A percentile compares a stretch with the other conserved stretches of the same genome.
These are phyloP conservation scores for Jamesozyma piceae DNA, from an alignment of 805 yeast genomes.

Conservation along the genomic window DNA sequence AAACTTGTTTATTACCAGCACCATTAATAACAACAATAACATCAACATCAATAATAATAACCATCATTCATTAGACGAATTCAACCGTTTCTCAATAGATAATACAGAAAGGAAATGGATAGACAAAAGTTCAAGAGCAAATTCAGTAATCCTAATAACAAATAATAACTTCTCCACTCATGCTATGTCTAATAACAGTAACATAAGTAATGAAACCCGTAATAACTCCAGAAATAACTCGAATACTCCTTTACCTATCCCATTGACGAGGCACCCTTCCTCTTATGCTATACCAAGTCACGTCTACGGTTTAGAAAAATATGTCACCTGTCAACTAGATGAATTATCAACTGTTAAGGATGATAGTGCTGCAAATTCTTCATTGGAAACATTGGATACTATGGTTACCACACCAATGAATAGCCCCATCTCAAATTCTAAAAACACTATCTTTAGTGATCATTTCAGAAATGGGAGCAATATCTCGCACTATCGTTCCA, in stretches of 20 bases:
- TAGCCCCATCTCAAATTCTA: not conserved
- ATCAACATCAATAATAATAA: not conserved
- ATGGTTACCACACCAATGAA: not conserved
- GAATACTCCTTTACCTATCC: not conserved
- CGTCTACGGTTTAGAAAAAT: constrained; percentile 24
- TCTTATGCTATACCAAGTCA: constrained; percentile 22
- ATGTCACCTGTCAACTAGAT: constrained; percentile 21
- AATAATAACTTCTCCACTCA: not conserved
- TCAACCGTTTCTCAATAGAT: not conserved
- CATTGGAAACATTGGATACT: not conserved
- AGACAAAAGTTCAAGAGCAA: not conserved
- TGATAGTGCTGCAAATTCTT: not conserved
- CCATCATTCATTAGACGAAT: not conserved
- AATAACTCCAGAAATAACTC: not conserved
- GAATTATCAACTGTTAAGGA: constrained; percentile 9
- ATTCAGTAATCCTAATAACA: not conserved
- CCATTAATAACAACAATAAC: not conserved
- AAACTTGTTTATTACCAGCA: not conserved
- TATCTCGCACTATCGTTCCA: too few species aligned
- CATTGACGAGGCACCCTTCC: constrained; percentile 6
- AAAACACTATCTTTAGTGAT: not conserved
- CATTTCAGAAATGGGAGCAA: too few species aligned
- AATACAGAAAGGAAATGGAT: not conserved
- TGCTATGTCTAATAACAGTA: not conserved
- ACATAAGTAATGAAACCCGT: not conserved